Conservation (phyloP, 1,284 basidiomycete genomes). For the Pisolithus thermaeus region DNA sequence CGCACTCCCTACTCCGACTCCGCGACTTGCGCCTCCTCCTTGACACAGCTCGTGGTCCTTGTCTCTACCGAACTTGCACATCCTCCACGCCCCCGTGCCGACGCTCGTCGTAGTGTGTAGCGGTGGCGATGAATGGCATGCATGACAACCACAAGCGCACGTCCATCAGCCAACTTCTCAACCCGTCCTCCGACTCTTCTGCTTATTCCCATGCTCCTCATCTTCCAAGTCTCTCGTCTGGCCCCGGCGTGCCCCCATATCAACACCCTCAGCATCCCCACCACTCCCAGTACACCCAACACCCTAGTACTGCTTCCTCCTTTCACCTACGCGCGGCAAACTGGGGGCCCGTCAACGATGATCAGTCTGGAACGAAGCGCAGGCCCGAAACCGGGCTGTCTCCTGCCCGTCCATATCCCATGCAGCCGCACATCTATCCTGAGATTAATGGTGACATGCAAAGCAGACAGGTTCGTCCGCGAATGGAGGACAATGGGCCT, state of each 20-base stretch:
- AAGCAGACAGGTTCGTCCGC: slow-evolving; percentile 20
- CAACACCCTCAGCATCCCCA: slow-evolving; percentile 26
- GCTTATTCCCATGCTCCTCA: slow-evolving; percentile 27
- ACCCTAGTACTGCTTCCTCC: slow-evolving; percentile 25
- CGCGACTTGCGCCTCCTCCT: slow-evolving; percentile 27
- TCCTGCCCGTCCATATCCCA: slow-evolving; percentile 29
- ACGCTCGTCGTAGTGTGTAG: slow-evolving; percentile 11
- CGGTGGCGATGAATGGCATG: slow-evolving; percentile 36
- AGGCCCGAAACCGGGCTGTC: slow-evolving; percentile 27
- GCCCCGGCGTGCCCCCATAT: slow-evolving; percentile 24
- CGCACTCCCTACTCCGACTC: slow-evolving; percentile 24
- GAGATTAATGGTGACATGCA: slow-evolving; percentile 31
- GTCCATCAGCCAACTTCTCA: slow-evolving; percentile 48
- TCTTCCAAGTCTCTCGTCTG: slow-evolving; percentile 20
- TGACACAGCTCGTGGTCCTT: slow-evolving; percentile 12
- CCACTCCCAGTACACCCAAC: slow-evolving; percentile 25
- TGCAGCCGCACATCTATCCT: slow-evolving; percentile 29
- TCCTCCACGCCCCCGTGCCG: slow-evolving; percentile 8
- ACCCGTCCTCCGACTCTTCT: slow-evolving; percentile 34
- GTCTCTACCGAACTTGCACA: slow-evolving; percentile 24
- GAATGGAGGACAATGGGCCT: slow-evolving; percentile 26
- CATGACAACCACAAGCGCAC: slow-evolving; percentile 46
- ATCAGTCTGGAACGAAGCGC: slow-evolving; percentile 31
- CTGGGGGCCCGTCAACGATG: slow-evolving; percentile 35
- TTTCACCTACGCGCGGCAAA: slow-evolving; percentile 40